phyloP scores from a whole-genome alignment of 1,284 basidiomycete genomes.

The Marasmius fiardii region DNA sequence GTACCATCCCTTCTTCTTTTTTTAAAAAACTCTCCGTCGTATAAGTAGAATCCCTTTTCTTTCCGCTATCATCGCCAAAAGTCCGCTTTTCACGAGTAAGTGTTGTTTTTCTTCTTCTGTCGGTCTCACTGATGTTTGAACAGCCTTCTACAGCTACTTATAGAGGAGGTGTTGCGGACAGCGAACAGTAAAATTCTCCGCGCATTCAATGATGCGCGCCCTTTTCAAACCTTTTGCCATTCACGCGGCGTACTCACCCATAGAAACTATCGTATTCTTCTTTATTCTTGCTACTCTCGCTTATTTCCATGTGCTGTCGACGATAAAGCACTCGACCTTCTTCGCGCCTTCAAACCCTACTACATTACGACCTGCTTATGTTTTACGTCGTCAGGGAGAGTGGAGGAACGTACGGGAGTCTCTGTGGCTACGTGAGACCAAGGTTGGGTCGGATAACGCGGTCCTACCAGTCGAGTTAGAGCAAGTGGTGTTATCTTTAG shows the following conservation, averaged over 20 bases:
- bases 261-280: conserved; percentile 87
- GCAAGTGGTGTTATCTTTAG: conserved; percentile 58
- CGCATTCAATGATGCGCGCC: conserved; percentile 40
- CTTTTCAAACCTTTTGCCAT: conserved; percentile 59
- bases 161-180: neutral
- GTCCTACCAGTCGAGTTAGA: conserved; percentile 56
- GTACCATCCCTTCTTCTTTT: neutral
- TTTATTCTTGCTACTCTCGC: conserved; percentile 85
- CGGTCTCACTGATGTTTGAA: neutral
- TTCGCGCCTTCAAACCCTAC: conserved; percentile 47
- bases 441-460: conserved; percentile 25
- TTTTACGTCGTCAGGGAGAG: conserved; percentile 44
- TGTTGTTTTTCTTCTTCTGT: neutral
- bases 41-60: too few species aligned
- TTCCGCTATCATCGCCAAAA: too few species aligned
- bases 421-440: conserved; percentile 41
- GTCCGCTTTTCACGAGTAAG: neutral
- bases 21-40: too few species aligned
- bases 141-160: neutral
- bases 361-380: conserved; percentile 50
- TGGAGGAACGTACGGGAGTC: conserved; percentile 55
- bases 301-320: conserved; percentile 88
- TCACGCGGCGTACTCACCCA: conserved; percentile 64
- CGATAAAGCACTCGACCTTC: conserved; percentile 77
- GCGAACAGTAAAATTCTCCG: neutral